Conservation (phyloP, 73 alveolate species). For the Tetrahymena malaccensis region DNA sequence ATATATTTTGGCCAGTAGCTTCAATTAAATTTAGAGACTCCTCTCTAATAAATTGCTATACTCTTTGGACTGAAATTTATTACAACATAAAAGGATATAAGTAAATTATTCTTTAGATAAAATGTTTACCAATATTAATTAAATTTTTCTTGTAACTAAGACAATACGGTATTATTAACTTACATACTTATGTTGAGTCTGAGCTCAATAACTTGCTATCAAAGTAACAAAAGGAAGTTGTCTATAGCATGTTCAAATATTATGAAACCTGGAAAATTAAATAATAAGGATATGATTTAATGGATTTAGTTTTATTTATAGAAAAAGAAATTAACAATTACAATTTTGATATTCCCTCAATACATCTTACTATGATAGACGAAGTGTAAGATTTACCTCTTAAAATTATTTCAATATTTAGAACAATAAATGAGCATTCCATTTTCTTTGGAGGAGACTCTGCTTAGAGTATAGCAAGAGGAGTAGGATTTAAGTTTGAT, state of each 20-base stretch:
- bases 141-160: not conserved
- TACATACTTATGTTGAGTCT: not conserved
- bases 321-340: conserved; percentile 7
- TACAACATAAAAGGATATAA: conserved; percentile 61
- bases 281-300: conserved; percentile 50
- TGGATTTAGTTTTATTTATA: conserved; percentile 64
- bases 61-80: conserved; percentile 72
- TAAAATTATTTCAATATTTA: conserved; percentile 39
- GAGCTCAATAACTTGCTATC: conserved; percentile 10
- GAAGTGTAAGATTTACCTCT: conserved; percentile 71
- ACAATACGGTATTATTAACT: not conserved
- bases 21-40: not conserved
- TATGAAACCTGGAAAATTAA: conserved; percentile 68
- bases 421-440: conserved; percentile 37
- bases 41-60: conserved; percentile 19
- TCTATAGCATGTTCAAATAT: conserved; percentile 39
- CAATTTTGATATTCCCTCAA: conserved; percentile 7
- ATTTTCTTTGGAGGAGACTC: conserved; percentile 72
- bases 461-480: conserved; percentile 73
- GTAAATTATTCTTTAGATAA: not conserved
- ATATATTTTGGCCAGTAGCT: conserved; percentile 55
- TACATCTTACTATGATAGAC: conserved; percentile 58
- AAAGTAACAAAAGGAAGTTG: conserved; percentile 10
- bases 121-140: not conserved
- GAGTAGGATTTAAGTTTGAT: conserved; percentile 65